These are phyloP conservation scores for Ophiostoma ips DNA, from an alignment of 2,329 filamentous ascomycete genomes.

Conservation along the genomic window DNA sequence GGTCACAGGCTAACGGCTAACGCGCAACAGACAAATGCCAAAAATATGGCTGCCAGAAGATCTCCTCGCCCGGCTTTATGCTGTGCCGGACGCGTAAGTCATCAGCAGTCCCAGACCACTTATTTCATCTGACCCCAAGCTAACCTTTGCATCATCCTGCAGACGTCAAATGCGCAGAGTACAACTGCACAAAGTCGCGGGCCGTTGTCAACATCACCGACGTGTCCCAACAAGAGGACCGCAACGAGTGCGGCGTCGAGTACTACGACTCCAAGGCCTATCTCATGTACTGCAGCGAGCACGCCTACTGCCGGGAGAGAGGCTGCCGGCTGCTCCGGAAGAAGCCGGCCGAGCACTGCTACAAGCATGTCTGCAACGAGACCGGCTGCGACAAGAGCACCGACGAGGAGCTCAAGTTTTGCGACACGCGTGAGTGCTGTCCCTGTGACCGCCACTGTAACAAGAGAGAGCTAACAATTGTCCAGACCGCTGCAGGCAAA, in stretches of 20 bases:
- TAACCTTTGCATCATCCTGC: neutral
- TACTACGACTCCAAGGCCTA: constrained; percentile 6
- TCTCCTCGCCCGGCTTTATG: neutral
- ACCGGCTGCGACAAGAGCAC: constrained; percentile 4
- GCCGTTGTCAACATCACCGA: neutral
- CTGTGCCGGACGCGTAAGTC: constrained; percentile 11
- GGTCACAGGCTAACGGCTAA: no score
- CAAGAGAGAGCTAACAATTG: neutral
- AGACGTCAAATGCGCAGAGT: constrained; percentile 8
- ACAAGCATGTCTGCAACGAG: constrained; percentile 11
- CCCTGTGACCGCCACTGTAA: neutral
- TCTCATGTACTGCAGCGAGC: constrained; percentile 7
- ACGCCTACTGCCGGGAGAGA: constrained; percentile 1
- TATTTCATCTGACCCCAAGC: neutral
- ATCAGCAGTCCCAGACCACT: no score
- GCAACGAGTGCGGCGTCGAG: constrained; percentile 4
- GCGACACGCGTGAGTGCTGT: constrained; percentile 2
- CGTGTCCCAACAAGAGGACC: constrained; percentile 1
- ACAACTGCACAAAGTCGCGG: neutral
- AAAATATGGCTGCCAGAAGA: neutral
- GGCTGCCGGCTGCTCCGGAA: constrained; percentile 3
- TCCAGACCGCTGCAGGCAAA: constrained; percentile 6
- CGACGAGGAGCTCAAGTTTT: constrained; percentile 2
- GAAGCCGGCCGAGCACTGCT: constrained; percentile 5
- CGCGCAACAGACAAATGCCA: constrained; percentile 5